Percentiles rank a stretch among this genome's conserved stretches.
phyloP scores from a whole-genome alignment of 495 filamentous ascomycete species.

The Podospora sp. region DNA sequence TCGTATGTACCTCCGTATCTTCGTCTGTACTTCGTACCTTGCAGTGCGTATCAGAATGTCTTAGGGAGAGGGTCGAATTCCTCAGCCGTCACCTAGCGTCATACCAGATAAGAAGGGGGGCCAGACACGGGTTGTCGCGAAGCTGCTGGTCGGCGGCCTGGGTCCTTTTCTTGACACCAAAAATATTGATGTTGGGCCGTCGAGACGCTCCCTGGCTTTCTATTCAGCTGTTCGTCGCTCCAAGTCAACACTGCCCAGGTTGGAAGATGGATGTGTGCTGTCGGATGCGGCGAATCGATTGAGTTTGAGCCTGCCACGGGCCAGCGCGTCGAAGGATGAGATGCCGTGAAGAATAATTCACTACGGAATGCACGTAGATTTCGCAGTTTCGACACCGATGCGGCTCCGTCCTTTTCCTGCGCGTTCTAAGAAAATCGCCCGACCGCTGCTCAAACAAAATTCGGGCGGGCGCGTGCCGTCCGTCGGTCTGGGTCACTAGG shows the following conservation, averaged over 20 bases:
- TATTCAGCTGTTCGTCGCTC: background rate
- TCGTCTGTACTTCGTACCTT: slow-evolving; percentile 13
- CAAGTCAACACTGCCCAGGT: background rate
- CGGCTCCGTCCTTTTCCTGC: slow-evolving; percentile 5
- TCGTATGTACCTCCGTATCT: background rate
- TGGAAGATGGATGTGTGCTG: background rate
- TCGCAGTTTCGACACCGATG: slow-evolving; percentile 9
- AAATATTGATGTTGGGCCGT: slow-evolving; percentile 6
- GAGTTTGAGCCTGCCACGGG: slow-evolving; percentile 15
- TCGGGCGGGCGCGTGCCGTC: background rate
- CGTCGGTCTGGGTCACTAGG: background rate
- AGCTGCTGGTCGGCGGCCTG: slow-evolving; percentile 3
- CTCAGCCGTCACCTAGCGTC: slow-evolving; percentile 33
- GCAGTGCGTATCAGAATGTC: slow-evolving; percentile 31
- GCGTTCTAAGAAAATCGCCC: background rate
- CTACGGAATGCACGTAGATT: slow-evolving; percentile 24
- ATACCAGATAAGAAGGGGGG: slow-evolving; percentile 35
- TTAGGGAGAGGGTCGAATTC: slow-evolving; percentile 27
- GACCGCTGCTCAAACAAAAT: slow-evolving; percentile 4
- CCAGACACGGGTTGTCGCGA: slow-evolving; percentile 24
- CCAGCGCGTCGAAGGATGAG: slow-evolving; percentile 12
- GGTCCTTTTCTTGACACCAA: background rate
- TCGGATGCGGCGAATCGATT: slow-evolving; percentile 4
- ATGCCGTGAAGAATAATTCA: slow-evolving; percentile 24
- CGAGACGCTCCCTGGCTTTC: background rate